Base-by-base conservation (phyloP, 371 early-diverging fungal species). In the Mortierella sp. region DNA sequence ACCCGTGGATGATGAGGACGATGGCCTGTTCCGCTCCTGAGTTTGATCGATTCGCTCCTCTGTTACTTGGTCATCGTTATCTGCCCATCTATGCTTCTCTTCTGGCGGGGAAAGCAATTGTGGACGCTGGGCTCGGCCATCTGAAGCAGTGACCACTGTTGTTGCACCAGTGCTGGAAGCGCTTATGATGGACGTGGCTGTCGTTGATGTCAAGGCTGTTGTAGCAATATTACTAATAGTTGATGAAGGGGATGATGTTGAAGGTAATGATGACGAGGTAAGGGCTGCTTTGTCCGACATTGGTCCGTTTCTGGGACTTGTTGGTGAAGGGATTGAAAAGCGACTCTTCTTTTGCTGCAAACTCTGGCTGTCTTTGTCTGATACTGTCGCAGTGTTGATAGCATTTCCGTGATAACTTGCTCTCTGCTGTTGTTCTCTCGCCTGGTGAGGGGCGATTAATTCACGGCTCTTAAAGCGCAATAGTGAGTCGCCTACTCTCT, bases 71-170 rank as follows among this genome's bases (percentile, higher is more conserved):
- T 64, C 60, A 8, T 72, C 73, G 13, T 34, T 42, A 32, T 68
- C 75, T n/a, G 64, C 49, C 77, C 77, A 77, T 15, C 37, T 54
- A 2, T 59, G 72, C 57, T 65, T 77, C 47, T 77, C 77, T 35
- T 77, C 77, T 8, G 77, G 77, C n/a, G 77, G 77, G 22, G 77
- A 77, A n/a, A 77, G 65, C 62, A 77, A 55, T 29, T 77, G 77
- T 8, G 67, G 32, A 31, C 64, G 75, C 43, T 64, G 69, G 0
- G 35, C n/a, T 22, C 32, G 34, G 17, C 53, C 26, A 1, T 45
- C 69, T 12, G 68, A 60, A 17, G 49, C 61, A 15, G 65, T 61
- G 35, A 65, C 64, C 37, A 64, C 61, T 10, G 65, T 68, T 1
- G 68, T 34, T 15, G 19, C 22, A 49, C 15, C n/a, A 15, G 29